Evolutionary conservation across 352 stramenopile species (phyloP).

Genomic region (Phytophthora vignae): DNA sequence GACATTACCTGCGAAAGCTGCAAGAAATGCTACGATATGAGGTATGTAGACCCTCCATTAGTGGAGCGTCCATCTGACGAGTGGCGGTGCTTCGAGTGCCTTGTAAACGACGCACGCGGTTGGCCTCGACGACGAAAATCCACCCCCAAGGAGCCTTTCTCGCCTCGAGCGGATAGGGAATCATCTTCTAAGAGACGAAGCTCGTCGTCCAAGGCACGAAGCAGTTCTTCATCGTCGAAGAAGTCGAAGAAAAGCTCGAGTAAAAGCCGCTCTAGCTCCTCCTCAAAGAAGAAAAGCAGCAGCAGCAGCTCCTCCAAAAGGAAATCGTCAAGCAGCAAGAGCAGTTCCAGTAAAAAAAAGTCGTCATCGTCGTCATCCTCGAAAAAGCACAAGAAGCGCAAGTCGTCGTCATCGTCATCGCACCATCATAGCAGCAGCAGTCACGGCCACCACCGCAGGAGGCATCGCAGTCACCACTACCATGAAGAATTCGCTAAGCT

Average conservation of each 20-base stretch:
- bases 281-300: slow-evolving; percentile 56
- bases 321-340: slow-evolving; percentile 56
- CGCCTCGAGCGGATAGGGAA: slow-evolving; percentile 25
- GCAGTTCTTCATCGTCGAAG: slow-evolving; percentile 51
- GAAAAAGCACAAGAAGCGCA: slow-evolving; percentile 79
- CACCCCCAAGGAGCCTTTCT: slow-evolving; percentile 37
- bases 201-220: slow-evolving; percentile 55
- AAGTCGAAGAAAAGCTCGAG: slow-evolving; percentile 48
- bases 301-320: slow-evolving; percentile 54
- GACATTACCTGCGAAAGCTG: slow-evolving; percentile 85
- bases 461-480: slow-evolving; percentile 65
- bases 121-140: slow-evolving; percentile 74
- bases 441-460: slow-evolving; percentile 58
- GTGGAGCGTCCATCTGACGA: slow-evolving; percentile 76
- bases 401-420: slow-evolving; percentile 68
- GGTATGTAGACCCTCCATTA: slow-evolving; percentile 84
- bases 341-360: slow-evolving; percentile 62
- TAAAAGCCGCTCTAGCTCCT: slow-evolving; percentile 51
- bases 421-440: slow-evolving; percentile 64
- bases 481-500: slow-evolving; percentile 79
- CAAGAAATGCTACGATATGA: slow-evolving; percentile 85
- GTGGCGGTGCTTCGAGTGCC: slow-evolving; percentile 90
- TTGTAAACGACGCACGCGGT: slow-evolving; percentile 86
- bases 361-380: slow-evolving; percentile 59
- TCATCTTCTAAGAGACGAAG: slow-evolving; percentile 43